phyloP scores from a whole-genome alignment of 495 filamentous ascomycete genomes.

The Penicillium cosmopolitanum region DNA sequence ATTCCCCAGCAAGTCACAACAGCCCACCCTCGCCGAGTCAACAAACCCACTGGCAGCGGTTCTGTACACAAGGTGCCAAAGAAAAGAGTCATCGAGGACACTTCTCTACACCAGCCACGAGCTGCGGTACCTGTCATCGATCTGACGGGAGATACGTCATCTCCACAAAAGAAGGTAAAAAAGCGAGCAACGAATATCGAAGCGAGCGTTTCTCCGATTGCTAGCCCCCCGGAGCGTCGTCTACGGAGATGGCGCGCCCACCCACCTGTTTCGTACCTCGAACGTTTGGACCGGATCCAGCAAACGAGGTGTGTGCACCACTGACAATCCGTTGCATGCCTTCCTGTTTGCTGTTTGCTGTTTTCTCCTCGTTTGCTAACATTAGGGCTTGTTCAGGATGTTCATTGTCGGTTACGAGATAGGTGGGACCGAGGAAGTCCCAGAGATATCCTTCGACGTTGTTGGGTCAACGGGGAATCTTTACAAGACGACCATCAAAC shows the following conservation, averaged over 20 bases:
- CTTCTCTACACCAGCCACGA: no score
- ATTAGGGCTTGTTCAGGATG: slow-evolving; percentile 46
- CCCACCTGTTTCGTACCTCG: background rate
- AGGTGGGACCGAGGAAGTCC: slow-evolving; percentile 40
- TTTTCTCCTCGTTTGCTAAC: background rate
- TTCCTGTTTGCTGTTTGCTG: background rate
- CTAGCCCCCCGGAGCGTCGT: background rate
- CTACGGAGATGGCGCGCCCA: background rate
- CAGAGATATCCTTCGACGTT: slow-evolving; percentile 63
- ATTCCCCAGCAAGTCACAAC: no score
- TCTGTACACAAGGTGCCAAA: no score
- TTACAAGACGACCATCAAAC: slow-evolving; percentile 62
- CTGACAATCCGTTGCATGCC: background rate
- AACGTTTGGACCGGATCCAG: background rate
- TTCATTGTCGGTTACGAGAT: slow-evolving; percentile 57
- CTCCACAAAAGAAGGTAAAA: no score
- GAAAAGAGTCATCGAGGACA: no score
- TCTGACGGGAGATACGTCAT: no score
- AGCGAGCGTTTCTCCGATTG: no score
- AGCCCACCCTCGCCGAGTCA: no score
- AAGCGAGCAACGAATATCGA: no score
- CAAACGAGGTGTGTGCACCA: background rate
- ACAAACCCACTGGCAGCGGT: no score
- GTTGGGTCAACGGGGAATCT: slow-evolving; percentile 78
- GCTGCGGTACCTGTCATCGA: no score